Evolutionary conservation across 192 early-diverging fungal genomes (phyloP).

Genomic region (Backusella tuberculispora): DNA sequence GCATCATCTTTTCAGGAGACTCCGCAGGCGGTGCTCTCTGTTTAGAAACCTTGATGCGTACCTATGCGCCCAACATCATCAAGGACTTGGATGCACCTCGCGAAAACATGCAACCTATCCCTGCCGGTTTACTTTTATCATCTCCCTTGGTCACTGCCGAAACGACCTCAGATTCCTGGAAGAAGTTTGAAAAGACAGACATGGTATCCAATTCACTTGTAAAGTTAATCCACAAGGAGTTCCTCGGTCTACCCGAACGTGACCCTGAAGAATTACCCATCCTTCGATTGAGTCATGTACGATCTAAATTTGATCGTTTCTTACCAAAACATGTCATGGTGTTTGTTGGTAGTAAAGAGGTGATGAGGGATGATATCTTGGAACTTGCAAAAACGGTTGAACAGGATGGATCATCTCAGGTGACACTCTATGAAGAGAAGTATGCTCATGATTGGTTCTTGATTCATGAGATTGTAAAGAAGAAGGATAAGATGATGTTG

Average conservation of each 20-base stretch:
- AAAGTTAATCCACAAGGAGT: conserved; percentile 36
- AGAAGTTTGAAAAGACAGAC: conserved; percentile 28
- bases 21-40: conserved; percentile 36
- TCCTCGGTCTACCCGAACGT: not conserved
- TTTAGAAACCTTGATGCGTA: conserved; percentile 33
- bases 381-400: conserved; percentile 21
- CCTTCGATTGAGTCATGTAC: conserved; percentile 20
- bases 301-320: conserved; percentile 17
- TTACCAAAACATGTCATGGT: conserved; percentile 33
- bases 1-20: conserved; percentile 38
- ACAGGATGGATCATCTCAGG: conserved; percentile 2
- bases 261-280: conserved; percentile 17
- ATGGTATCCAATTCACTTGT: conserved; percentile 21
- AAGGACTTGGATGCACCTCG: not conserved
- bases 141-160: conserved; percentile 37
- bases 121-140: conserved; percentile 30
- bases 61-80: conserved; percentile 24
- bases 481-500: conserved; percentile 32
- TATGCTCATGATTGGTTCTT: conserved; percentile 45
- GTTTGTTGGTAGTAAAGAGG: conserved; percentile 36
- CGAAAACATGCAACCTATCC: conserved; percentile 17
- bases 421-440: conserved; percentile 25
- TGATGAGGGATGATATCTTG: conserved; percentile 35
- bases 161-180: conserved; percentile 35
- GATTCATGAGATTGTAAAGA: conserved; percentile 39